Conservation (phyloP, 2,329 filamentous ascomycete species). For the Sporothrix dimorphospora region DNA sequence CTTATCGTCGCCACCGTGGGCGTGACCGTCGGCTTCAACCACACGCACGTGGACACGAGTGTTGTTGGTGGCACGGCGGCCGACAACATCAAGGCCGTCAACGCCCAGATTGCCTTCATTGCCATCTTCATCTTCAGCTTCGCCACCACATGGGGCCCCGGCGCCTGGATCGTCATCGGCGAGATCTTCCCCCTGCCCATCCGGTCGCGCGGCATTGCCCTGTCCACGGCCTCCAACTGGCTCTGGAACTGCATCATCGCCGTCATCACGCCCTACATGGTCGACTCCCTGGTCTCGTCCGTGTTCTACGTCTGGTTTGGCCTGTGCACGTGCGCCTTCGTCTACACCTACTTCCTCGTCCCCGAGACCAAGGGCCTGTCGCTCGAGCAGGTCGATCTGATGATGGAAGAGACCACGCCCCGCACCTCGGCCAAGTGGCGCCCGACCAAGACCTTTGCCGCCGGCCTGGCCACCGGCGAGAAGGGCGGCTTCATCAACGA, state of each 20-base stretch:
- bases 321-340: constrained; percentile 61
- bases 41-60: constrained; percentile 51
- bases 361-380: constrained; percentile 76
- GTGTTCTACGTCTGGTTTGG: constrained; percentile 78
- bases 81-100: constrained; percentile 60
- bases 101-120: constrained; percentile 82
- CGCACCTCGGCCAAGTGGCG: constrained; percentile 77
- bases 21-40: constrained; percentile 61
- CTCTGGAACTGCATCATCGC: constrained; percentile 72
- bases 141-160: constrained; percentile 84
- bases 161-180: constrained; percentile 80
- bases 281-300: constrained; percentile 65
- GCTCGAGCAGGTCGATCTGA: constrained; percentile 80
- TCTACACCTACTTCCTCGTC: constrained; percentile 74
- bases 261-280: constrained; percentile 62
- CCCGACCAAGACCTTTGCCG: constrained; percentile 70
- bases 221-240: constrained; percentile 91
- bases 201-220: constrained; percentile 81
- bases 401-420: constrained; percentile 84
- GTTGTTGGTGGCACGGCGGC: constrained; percentile 47
- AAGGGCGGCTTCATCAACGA: neutral
- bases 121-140: constrained; percentile 94
- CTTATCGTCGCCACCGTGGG: constrained; percentile 83
- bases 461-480: constrained; percentile 29
- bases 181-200: constrained; percentile 91